phyloP scores from a whole-genome alignment of 1,284 basidiomycete species.

The Cerrena zonata region DNA sequence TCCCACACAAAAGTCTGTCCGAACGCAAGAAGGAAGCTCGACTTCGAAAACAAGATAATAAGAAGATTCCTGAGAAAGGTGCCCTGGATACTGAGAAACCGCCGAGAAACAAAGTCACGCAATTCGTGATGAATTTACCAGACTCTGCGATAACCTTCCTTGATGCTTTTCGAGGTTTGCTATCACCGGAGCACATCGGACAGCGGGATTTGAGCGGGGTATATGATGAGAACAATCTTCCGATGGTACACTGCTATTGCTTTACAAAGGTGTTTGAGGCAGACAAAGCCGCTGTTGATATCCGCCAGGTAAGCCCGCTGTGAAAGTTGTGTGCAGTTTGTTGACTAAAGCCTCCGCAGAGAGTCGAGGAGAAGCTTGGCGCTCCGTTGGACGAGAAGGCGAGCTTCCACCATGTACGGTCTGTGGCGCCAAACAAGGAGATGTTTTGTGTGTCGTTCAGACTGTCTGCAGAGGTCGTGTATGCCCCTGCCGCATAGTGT shows the following conservation, averaged over 20 bases:
- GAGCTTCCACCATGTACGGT: conserved; percentile 75
- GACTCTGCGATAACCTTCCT: conserved; percentile 88
- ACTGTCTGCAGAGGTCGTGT: conserved; percentile 61
- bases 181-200: conserved; percentile 34
- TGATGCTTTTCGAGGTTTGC: conserved; percentile 78
- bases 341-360: conserved; percentile 36
- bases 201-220: conserved; percentile 35
- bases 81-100: conserved; percentile 10
- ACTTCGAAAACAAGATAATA: neutral
- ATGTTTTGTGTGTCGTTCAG: conserved; percentile 98
- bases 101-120: conserved; percentile 58
- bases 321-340: neutral
- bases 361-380: conserved; percentile 69
- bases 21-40: conserved; percentile 30
- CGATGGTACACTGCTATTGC: conserved; percentile 93
- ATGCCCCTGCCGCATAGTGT: conserved; percentile 14
- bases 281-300: conserved; percentile 66
- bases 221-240: conserved; percentile 56
- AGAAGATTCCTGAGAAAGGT: conserved; percentile 1
- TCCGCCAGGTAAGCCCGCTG: conserved; percentile 59
- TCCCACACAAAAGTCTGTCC: conserved; percentile 43
- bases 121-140: conserved; percentile 97
- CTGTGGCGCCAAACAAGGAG: conserved; percentile 93
- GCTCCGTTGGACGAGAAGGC: conserved; percentile 48
- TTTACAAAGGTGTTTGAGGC: conserved; percentile 85